phyloP scores from a whole-genome alignment of 768 basidiomycete species.

The Cystofilobasidium ferigula region DNA sequence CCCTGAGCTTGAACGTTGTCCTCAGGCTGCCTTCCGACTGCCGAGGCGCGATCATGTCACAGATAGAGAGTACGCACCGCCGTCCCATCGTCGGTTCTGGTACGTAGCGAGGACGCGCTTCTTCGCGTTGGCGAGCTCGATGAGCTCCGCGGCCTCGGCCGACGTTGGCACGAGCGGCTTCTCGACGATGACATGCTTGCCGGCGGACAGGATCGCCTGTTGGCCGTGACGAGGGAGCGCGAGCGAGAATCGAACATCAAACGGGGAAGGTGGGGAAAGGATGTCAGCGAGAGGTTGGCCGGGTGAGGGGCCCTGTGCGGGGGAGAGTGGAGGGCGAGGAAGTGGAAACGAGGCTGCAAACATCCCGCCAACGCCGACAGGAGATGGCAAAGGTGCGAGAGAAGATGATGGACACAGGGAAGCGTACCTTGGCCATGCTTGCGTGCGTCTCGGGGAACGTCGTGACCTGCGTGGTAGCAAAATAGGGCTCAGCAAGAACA shows the following conservation, averaged over 20 bases:
- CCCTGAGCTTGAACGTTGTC: too few relatives aligned
- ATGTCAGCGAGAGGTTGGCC: background rate
- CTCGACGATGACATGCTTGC: constrained; percentile 48
- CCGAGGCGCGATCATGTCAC: background rate
- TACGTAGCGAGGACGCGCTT: constrained; percentile 48
- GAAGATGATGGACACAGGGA: background rate
- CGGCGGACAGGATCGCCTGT: constrained; percentile 15
- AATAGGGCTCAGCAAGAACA: too few relatives aligned
- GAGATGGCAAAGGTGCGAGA: background rate
- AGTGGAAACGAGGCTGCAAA: too few relatives aligned
- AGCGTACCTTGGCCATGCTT: constrained; percentile 47
- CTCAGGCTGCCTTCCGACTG: background rate
- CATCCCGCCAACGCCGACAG: too few relatives aligned
- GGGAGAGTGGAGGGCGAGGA: background rate
- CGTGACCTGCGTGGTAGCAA: too few relatives aligned
- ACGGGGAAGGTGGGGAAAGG: background rate
- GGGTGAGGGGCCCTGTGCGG: background rate
- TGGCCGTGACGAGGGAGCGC: background rate
- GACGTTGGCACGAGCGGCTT: constrained; percentile 61
- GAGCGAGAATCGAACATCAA: background rate
- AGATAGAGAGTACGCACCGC: constrained; percentile 1
- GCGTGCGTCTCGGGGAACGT: constrained; percentile 70
- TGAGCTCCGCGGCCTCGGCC: constrained; percentile 52
- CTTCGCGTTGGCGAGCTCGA: constrained; percentile 50
- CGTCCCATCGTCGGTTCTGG: constrained; percentile 29